Conservation (phyloP, 1,284 basidiomycete species). For the Pyrrhoderma noxium region DNA sequence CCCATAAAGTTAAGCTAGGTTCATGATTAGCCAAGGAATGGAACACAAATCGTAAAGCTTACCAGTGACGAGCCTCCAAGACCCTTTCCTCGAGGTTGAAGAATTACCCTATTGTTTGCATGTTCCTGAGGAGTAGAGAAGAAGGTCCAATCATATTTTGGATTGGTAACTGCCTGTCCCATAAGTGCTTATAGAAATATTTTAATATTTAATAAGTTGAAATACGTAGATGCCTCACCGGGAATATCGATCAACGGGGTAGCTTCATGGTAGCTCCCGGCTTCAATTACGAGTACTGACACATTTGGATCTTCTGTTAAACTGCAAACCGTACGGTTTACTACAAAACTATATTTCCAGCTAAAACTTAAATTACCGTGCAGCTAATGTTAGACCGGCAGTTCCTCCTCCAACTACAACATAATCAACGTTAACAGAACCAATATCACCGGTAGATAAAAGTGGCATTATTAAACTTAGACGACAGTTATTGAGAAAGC, state of each 20-base stretch:
- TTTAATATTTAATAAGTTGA: not conserved
- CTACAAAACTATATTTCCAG: too few relatives aligned
- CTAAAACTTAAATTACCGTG: slow-evolving; percentile 4
- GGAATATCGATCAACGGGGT: slow-evolving; percentile 10
- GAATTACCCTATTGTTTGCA: slow-evolving; percentile 1
- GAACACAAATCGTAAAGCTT: not conserved
- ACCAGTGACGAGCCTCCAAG: slow-evolving; percentile 11
- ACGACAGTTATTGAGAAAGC: too few relatives aligned
- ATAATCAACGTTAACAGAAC: slow-evolving; percentile 3
- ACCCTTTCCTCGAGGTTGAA: slow-evolving; percentile 10
- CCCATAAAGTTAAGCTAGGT: slow-evolving; percentile 12
- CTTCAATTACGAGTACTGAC: slow-evolving; percentile 8
- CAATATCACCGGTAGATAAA: not conserved
- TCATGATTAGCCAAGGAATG: not conserved
- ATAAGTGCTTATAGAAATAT: not conserved
- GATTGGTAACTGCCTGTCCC: slow-evolving; percentile 5
- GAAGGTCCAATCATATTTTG: slow-evolving; percentile 8
- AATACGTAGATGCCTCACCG: not conserved
- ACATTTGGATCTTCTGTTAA: slow-evolving; percentile 5
- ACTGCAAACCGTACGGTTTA: too few relatives aligned
- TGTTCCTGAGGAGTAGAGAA: slow-evolving; percentile 9
- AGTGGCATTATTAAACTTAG: not conserved
- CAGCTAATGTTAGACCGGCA: slow-evolving; percentile 8
- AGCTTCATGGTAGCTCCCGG: slow-evolving; percentile 1
- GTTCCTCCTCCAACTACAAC: slow-evolving; percentile 10